Base-by-base conservation (phyloP, 805 yeast species). In the Yarrowia sp. region DNA sequence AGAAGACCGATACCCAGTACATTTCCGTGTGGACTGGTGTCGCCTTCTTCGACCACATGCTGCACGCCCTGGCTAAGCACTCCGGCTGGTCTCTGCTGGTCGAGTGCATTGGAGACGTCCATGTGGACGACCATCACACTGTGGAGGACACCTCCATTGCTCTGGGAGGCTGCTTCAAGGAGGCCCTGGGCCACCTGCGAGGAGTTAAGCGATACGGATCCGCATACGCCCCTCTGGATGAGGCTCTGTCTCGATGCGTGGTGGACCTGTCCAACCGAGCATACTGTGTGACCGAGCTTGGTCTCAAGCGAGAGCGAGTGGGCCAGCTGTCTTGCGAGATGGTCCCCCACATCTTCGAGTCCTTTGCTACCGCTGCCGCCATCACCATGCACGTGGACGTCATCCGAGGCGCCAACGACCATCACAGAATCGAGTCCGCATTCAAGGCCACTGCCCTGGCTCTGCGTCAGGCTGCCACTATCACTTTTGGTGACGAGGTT, bases 381-480 rank as follows among this genome's bases (percentile, higher is more conserved):
- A 82, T 95, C 64, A 95, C 99, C 1, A 73, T 95, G 72, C 99
- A 95, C 73, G 97, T 95, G 36, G 99, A 95, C 77, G 90, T 97
- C 75, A 73, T 95, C 66, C 82, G 98, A 69, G 99, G 99, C 0
- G 84, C 84, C 75, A 95, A 95, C 76, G 99, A 95, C 76, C 99
- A 95, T 76, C 99, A 95, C 78, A 81, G 97, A 68, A 90, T 97
- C 44, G 99, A 95, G 77, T 84, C 91, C 74, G 98, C 99, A 0
- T 95, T 95, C 79, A 95, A 95, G 78, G 97, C 98, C 0, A 79
- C 93, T 68, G 99, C 99, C 0, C 81, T 95, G 21, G 99, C 99
- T 4, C 81, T 95, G 58, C 87, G 85, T 70, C 96, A 92, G 73
- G 93, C 98, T 24, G 86, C 83, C 56, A 81, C 93, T 11, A 81